Evolutionary conservation across 768 basidiomycete genomes (phyloP), one percentile per base, ranked within the genome.

Genomic region (Gymnopilus junonius): DNA sequence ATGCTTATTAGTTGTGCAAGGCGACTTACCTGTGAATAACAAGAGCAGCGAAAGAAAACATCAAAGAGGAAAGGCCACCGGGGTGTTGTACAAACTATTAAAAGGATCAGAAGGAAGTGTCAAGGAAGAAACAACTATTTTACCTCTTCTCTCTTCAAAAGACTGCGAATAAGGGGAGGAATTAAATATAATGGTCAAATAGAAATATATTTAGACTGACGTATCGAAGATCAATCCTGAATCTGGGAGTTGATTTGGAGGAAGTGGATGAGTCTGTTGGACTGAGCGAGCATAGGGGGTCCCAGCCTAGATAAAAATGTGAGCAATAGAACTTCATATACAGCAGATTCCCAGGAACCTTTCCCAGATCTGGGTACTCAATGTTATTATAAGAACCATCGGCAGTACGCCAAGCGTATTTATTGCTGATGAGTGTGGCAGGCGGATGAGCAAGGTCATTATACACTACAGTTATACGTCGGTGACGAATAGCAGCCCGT

Each of bases 261-360:
- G 89, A 2, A 92, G 77, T 2, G 90, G 83, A 63, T 89, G 82
- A 1, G 59, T 72, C 70, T 91, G 88, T 66, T 92, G 90, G 23
- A 94, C 94, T 48, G 90, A 93, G 23, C 93, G 86, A n/a, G 92
- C 83, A 71, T 95, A 95, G 0, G 93, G 89, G 12, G 83, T 87
- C 5, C 87, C 85, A 2, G 93, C 91, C 78, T 82, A 55, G 64
- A 14, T 3, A 48, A 12, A 29, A 55, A 40, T 23, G 62, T 53
- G 51, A 55, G 46, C 29, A 25, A 60, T 40, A n/a, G 20, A 8
- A 31, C 32, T n/a, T 25, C 50, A 29, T 31, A 2, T 40, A 15
- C 27, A 50, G 34, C 12, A 62, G n/a, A 29, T 51, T 15, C 17
- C 32, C 15, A 39, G 45, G 34, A 21, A 81, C 81, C 76, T 88